Percentiles rank a stretch among this genome's conserved stretches.
Evolutionary conservation across 768 basidiomycete species (phyloP).

Genomic region (Hysterangium stoloniferum): DNA sequence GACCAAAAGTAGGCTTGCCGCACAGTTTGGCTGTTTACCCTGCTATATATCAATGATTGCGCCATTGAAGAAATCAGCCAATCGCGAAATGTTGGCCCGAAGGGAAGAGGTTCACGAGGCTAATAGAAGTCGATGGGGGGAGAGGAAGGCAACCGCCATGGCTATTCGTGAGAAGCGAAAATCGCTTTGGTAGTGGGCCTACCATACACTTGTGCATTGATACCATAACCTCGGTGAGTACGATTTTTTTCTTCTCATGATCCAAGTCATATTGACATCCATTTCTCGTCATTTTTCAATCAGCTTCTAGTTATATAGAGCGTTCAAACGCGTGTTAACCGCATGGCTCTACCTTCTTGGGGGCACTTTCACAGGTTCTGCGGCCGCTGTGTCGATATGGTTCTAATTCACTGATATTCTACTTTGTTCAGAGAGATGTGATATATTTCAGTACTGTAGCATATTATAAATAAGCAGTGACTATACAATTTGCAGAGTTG

Average conservation of each 20-base stretch:
- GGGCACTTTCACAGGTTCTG: too few species aligned
- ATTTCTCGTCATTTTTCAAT: too few species aligned
- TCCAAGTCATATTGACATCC: too few species aligned
- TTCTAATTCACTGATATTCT: too few species aligned
- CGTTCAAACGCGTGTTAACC: too few species aligned
- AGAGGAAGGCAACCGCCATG: slow-evolving; percentile 51
- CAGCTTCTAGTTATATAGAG: too few species aligned
- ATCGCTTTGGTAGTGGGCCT: slow-evolving; percentile 55
- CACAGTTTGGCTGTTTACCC: slow-evolving; percentile 66
- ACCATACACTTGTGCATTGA: not conserved
- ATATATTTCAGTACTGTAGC: not conserved
- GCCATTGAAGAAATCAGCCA: slow-evolving; percentile 44
- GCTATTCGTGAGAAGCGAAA: slow-evolving; percentile 63
- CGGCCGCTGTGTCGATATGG: too few species aligned
- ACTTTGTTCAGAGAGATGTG: too few species aligned
- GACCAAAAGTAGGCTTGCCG: slow-evolving; percentile 61
- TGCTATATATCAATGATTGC: slow-evolving; percentile 61
- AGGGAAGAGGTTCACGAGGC: slow-evolving; percentile 42
- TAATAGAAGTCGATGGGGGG: slow-evolving; percentile 57
- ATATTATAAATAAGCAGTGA: not conserved
- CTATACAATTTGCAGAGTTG: too few species aligned
- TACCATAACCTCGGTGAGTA: too few species aligned
- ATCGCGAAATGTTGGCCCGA: slow-evolving; percentile 34
- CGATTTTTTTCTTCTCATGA: too few species aligned
- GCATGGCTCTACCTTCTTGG: too few species aligned